Evolutionary conservation across 306 rosid species (phyloP).

Genomic region (Cucumis hystrix): DNA sequence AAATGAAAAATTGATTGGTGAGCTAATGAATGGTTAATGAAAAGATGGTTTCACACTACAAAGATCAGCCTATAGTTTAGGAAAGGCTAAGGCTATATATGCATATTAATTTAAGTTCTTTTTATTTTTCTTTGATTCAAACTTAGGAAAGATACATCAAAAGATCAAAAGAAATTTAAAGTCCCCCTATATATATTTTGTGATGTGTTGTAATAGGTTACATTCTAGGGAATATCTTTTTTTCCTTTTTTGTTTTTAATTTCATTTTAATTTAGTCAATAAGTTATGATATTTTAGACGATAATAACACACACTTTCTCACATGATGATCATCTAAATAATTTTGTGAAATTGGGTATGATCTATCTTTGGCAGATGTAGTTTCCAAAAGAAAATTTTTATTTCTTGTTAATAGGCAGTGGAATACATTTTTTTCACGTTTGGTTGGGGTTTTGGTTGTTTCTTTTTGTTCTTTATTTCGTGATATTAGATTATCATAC

Average conservation of each 20-base stretch:
- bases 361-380: too few species aligned
- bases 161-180: background rate
- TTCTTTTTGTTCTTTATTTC: too few species aligned
- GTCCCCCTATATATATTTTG: too few species aligned
- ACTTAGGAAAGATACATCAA: background rate
- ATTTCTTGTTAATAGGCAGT: too few species aligned
- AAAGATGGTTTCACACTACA: background rate
- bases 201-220: background rate
- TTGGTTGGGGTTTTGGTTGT: too few species aligned
- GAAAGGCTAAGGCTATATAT: background rate
- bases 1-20: background rate
- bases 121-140: background rate
- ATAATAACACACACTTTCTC: background rate
- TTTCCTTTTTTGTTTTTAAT: background rate
- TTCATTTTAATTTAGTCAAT: background rate
- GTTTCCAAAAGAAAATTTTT: too few species aligned
- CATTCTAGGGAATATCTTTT: background rate
- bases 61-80: background rate
- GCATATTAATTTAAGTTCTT: background rate
- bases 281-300: background rate
- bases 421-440: too few species aligned
- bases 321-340: background rate
- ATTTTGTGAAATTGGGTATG: too few species aligned
- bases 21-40: background rate
- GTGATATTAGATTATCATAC: too few species aligned